phyloP scores from a whole-genome alignment of 148 eudicot species.

The Pharnaceum exiguum region DNA sequence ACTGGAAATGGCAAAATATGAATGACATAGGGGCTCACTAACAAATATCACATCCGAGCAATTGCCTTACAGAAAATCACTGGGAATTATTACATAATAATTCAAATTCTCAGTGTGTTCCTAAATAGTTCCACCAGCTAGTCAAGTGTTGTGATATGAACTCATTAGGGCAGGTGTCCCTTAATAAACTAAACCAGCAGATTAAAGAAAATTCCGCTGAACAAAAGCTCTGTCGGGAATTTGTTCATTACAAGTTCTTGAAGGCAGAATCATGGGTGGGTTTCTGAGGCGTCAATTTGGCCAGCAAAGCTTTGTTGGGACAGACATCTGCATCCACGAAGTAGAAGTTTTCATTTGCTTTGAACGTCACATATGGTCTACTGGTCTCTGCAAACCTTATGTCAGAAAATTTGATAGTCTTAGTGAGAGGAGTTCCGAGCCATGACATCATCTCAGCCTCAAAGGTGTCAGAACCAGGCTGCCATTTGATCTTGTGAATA shows the following conservation, averaged over 20 bases:
- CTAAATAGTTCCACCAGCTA: no score
- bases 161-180: background rate
- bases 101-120: no score
- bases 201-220: background rate
- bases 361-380: conserved; percentile 81
- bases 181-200: background rate
- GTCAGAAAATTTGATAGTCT: conserved; percentile 74
- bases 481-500: conserved; percentile 88
- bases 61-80: no score
- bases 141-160: no score
- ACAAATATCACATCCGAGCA: no score
- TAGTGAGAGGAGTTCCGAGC: conserved; percentile 56
- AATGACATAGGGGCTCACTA: no score
- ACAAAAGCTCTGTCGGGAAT: background rate
- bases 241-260: conserved; percentile 64
- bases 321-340: conserved; percentile 84
- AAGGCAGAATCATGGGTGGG: conserved; percentile 47
- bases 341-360: conserved; percentile 66
- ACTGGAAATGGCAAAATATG: no score
- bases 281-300: conserved; percentile 72
- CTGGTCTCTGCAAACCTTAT: conserved; percentile 68
- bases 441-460: conserved; percentile 96
- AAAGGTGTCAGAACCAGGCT: conserved; percentile 84
- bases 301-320: conserved; percentile 83
- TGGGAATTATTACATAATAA: no score